Evolutionary conservation across 768 basidiomycete genomes (phyloP).

Genomic region (Lactarius evosmus): DNA sequence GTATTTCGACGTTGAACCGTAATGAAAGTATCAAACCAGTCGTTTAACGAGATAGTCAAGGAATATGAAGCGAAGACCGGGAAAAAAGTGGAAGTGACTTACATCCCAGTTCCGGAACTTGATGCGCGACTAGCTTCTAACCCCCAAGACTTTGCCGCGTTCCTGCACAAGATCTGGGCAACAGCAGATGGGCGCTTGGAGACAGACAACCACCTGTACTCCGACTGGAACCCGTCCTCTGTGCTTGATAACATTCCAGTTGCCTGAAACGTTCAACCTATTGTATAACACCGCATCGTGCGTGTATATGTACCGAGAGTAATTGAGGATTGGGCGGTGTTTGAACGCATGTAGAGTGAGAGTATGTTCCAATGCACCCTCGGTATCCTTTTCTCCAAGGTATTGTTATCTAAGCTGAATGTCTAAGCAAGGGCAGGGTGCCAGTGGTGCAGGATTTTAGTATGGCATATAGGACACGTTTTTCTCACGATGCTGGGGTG

Average conservation of each 20-base stretch:
- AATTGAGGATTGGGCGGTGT: not conserved
- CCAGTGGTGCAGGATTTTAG: no score
- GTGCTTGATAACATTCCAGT: slow-evolving; percentile 17
- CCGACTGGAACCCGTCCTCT: slow-evolving; percentile 27
- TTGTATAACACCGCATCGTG: not conserved
- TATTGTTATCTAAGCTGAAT: no score
- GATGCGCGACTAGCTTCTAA: slow-evolving; percentile 18
- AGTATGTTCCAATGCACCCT: no score
- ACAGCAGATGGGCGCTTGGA: not conserved
- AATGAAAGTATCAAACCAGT: not conserved
- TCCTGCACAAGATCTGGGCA: slow-evolving; percentile 16
- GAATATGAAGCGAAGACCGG: slow-evolving; percentile 20
- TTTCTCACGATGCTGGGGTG: no score
- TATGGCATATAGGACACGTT: no score
- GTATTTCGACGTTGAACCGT: not conserved
- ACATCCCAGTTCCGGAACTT: slow-evolving; percentile 14
- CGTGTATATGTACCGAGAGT: not conserved
- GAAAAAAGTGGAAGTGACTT: slow-evolving; percentile 21
- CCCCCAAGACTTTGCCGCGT: slow-evolving; percentile 7
- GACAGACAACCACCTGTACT: slow-evolving; percentile 22
- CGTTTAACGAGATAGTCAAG: slow-evolving; percentile 24
- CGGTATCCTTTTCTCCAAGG: no score
- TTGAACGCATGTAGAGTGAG: no score
- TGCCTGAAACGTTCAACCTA: slow-evolving; percentile 6
- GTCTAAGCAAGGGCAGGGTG: no score